Conservation (phyloP, 2,329 filamentous ascomycete species). For the Colletotrichum sp. region DNA sequence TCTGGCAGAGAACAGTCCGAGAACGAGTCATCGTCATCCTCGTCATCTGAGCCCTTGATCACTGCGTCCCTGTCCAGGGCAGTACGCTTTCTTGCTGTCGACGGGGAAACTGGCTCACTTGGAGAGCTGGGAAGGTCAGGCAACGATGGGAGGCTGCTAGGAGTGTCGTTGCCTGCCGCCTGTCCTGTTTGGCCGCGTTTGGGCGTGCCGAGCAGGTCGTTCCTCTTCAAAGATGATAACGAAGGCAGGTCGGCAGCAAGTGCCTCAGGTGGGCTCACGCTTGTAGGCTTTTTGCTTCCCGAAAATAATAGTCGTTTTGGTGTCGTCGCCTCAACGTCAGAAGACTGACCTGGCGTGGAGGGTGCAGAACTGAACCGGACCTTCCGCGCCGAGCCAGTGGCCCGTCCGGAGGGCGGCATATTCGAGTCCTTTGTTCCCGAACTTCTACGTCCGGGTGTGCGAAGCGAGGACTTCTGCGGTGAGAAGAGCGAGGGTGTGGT, state of each 20-base stretch:
- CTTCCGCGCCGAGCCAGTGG: neutral
- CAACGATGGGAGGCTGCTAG: neutral
- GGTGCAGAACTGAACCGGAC: conserved; percentile 10
- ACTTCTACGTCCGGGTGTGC: neutral
- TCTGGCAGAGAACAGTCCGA: conserved; percentile 66
- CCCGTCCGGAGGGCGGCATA: neutral
- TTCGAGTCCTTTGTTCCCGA: neutral
- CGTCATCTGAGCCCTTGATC: conserved; percentile 76
- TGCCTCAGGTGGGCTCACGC: neutral
- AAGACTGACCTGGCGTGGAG: neutral
- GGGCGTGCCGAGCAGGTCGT: neutral
- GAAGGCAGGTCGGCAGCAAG: neutral
- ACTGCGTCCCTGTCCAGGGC: conserved; percentile 55
- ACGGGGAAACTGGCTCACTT: conserved; percentile 28
- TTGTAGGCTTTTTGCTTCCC: neutral
- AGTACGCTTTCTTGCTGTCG: conserved; percentile 23
- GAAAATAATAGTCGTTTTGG: conserved; percentile 2
- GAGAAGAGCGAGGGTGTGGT: neutral
- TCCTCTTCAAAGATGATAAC: neutral
- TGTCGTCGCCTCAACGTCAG: neutral
- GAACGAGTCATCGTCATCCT: conserved; percentile 55
- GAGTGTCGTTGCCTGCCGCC: neutral
- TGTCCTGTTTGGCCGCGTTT: neutral
- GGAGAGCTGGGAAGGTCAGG: conserved; percentile 20
- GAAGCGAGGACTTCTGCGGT: neutral